Evolutionary conservation across 176 grass and related monocot genomes (phyloP).

Genomic region (Triticum aestivum): IWGSC_CS_RefSeq_v2.1 NC_057803.1:714309186-714309685

Average conservation of each 20-base stretch:
- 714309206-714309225: conserved; percentile 27
- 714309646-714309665: no score
- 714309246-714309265: conserved; percentile 65
- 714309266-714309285: conserved; percentile 43
- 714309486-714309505: conserved; percentile 25
- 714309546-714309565: no score
- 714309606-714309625: no score
- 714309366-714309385: conserved; percentile 59
- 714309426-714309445: conserved; percentile 23
- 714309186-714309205: conserved; percentile 16
- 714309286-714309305: conserved; percentile 49
- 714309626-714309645: no score
- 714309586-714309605: no score
- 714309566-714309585: no score
- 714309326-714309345: conserved; percentile 31
- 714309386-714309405: conserved; percentile 49
- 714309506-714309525: conserved; percentile 59
- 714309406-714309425: conserved; percentile 38
- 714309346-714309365: conserved; percentile 73
- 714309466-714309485: background rate
- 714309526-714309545: conserved; percentile 24
- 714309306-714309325: conserved; percentile 75
- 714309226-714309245: conserved; percentile 49
- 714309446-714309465: conserved; percentile 16
- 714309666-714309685: no score